phyloP scores from a whole-genome alignment of 208 protist species.

The Acanthamoeba quina region DNA sequence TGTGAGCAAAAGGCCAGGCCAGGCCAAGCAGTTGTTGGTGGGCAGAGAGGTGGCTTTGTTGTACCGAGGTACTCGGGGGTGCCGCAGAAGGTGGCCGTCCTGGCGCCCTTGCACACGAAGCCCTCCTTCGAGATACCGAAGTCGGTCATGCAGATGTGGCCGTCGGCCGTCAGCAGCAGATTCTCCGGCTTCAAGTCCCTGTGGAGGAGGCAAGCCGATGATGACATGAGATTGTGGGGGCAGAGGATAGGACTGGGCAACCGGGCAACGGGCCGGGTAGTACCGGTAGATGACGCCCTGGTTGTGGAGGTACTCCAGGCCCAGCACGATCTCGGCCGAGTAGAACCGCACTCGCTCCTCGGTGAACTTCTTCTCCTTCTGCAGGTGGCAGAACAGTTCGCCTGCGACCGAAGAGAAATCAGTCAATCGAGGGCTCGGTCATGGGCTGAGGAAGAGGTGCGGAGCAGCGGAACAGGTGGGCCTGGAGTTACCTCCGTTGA shows the following conservation, averaged over 20 bases:
- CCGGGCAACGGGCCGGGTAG: background rate
- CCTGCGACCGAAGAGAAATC: background rate
- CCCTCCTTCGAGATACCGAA: slow-evolving; percentile 89
- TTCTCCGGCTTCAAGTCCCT: slow-evolving; percentile 67
- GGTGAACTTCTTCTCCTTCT: slow-evolving; percentile 83
- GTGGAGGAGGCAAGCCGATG: too few species aligned
- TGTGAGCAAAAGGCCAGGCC: too few species aligned
- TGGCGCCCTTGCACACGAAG: slow-evolving; percentile 70
- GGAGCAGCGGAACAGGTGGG: too few species aligned
- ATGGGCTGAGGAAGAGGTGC: background rate
- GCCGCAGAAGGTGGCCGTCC: slow-evolving; percentile 89
- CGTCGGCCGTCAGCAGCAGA: slow-evolving; percentile 48
- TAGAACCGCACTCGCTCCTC: background rate
- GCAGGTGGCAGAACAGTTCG: slow-evolving; percentile 95
- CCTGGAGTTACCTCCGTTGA: slow-evolving; percentile 89
- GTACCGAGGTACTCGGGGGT: slow-evolving; percentile 90
- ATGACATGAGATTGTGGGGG: too few species aligned
- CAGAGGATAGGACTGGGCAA: too few species aligned
- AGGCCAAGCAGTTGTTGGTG: too few species aligned
- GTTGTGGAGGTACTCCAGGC: slow-evolving; percentile 87
- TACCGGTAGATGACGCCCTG: slow-evolving; percentile 87
- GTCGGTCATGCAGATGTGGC: slow-evolving; percentile 89
- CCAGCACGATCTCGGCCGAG: slow-evolving; percentile 87
- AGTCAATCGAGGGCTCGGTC: too few species aligned
- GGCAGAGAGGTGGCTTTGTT: background rate